These are phyloP conservation scores for Tulasnella sp. DNA, from an alignment of 768 basidiomycete species.

Conservation along the genomic window DNA sequence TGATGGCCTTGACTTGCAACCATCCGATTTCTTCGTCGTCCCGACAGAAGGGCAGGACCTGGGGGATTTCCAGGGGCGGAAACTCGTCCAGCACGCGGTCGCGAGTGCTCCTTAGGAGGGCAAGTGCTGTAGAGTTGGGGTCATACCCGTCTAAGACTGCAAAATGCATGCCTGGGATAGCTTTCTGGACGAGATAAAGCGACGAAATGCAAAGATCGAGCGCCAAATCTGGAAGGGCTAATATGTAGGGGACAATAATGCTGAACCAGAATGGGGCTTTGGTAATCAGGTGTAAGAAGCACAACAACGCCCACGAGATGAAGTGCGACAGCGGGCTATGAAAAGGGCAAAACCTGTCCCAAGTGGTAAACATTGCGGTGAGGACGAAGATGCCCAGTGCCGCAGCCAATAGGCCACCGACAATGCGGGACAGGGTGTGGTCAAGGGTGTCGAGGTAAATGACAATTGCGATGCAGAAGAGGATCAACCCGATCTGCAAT, in stretches of 20 bases:
- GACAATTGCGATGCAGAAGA: background rate
- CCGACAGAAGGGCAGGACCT: background rate
- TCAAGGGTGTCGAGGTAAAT: background rate
- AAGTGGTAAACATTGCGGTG: background rate
- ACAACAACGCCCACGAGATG: background rate
- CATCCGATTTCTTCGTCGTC: background rate
- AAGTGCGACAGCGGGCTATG: conserved; percentile 6
- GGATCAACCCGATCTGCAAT: background rate
- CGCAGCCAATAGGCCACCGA: background rate
- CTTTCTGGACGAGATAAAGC: background rate
- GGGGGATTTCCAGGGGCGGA: background rate
- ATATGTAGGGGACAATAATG: background rate
- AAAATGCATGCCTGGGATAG: background rate
- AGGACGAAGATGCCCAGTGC: background rate
- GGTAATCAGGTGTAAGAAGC: background rate
- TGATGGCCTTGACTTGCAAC: background rate
- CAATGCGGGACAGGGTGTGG: background rate
- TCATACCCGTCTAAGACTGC: background rate
- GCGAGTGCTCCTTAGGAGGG: background rate
- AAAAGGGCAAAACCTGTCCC: background rate
- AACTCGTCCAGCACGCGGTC: background rate
- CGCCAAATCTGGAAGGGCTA: background rate
- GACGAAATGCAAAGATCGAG: background rate
- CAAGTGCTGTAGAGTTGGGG: background rate
- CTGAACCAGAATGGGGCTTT: background rate